These are phyloP conservation scores for Fragosphaeria purpurea DNA, from an alignment of 2,329 filamentous ascomycete species.

Conservation along the genomic window DNA sequence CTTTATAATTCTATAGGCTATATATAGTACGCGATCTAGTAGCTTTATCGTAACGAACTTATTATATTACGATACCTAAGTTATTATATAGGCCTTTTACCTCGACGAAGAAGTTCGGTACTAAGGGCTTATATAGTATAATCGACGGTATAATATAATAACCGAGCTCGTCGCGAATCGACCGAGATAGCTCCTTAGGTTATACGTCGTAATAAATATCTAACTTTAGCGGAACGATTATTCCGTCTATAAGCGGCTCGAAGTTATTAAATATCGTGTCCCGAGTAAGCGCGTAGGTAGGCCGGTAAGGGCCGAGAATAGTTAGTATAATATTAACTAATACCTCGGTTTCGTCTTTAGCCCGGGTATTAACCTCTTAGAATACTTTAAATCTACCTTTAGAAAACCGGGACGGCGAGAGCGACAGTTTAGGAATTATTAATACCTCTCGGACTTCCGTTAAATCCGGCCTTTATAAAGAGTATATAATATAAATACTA, in stretches of 20 bases:
- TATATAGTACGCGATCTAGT: constrained; percentile 27
- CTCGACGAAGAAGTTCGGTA: constrained; percentile 32
- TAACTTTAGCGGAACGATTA: constrained; percentile 18
- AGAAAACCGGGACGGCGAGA: constrained; percentile 26
- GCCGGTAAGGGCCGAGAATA: constrained; percentile 17
- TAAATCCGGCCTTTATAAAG: constrained; percentile 22
- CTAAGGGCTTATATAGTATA: constrained; percentile 19
- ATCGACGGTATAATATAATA: constrained; percentile 24
- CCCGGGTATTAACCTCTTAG: constrained; percentile 13
- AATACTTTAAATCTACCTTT: constrained; percentile 22
- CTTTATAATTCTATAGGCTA: constrained; percentile 24
- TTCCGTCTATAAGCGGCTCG: constrained; percentile 23
- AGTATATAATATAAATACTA: constrained; percentile 19
- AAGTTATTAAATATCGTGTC: constrained; percentile 26
- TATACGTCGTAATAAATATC: constrained; percentile 23
- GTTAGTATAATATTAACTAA: constrained; percentile 22
- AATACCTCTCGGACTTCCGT: constrained; percentile 20
- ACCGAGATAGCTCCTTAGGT: constrained; percentile 16
- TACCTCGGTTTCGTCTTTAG: constrained; percentile 13
- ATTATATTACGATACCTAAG: constrained; percentile 21
- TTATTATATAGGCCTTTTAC: constrained; percentile 26
- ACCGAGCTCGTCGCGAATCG: constrained; percentile 17
- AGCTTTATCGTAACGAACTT: constrained; percentile 29
- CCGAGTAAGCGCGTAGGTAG: constrained; percentile 16
- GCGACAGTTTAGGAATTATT: constrained; percentile 20